Percentiles rank a stretch among this genome's conserved stretches.
Conservation (phyloP, 2,329 filamentous ascomycete species). For the Leptoxyphium fumago region DNA sequence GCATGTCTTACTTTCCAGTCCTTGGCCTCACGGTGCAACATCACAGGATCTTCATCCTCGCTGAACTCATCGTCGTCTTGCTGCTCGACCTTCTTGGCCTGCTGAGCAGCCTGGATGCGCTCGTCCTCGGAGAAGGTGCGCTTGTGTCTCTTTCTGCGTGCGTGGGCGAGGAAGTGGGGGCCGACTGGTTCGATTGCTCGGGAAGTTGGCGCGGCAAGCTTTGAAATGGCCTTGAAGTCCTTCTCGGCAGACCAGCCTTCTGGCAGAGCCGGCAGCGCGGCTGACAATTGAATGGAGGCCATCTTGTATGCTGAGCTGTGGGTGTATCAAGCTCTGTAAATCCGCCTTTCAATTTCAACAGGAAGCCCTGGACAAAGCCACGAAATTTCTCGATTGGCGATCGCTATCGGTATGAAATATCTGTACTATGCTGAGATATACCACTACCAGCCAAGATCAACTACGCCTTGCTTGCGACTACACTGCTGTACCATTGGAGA, state of each 20-base stretch:
- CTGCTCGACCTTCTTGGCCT: slow-evolving; percentile 91
- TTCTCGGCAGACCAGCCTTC: slow-evolving; percentile 75
- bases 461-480: no score
- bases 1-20: slow-evolving; percentile 77
- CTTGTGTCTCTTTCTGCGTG: slow-evolving; percentile 75
- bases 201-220: slow-evolving; percentile 62
- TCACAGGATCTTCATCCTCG: slow-evolving; percentile 82
- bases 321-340: no score
- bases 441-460: no score
- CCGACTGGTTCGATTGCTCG: slow-evolving; percentile 91
- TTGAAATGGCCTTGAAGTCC: slow-evolving; percentile 74
- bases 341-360: no score
- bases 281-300: slow-evolving; percentile 47
- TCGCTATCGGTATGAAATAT: no score
- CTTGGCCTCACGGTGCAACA: slow-evolving; percentile 88
- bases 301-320: slow-evolving; percentile 28
- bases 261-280: slow-evolving; percentile 61
- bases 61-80: slow-evolving; percentile 82
- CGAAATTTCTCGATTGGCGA: no score
- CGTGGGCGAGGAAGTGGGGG: slow-evolving; percentile 94
- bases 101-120: slow-evolving; percentile 87
- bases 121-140: slow-evolving; percentile 98
- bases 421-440: no score
- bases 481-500: no score
- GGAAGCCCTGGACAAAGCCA: no score